These are phyloP conservation scores for Eutypa lata DNA, from an alignment of 2,329 filamentous ascomycete genomes.

Conservation along the genomic window DNA sequence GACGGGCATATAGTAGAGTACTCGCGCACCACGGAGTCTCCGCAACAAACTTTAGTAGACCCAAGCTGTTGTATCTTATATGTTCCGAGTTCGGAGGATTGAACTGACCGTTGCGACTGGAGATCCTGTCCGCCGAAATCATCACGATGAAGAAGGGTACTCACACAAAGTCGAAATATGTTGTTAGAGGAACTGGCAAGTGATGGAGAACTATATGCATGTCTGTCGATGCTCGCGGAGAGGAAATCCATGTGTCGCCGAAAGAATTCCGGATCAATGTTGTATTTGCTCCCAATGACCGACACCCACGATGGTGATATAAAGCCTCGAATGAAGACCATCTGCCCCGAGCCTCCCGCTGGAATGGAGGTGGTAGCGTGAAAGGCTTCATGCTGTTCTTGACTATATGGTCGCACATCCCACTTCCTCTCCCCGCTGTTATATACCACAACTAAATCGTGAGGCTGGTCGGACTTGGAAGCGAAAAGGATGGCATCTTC, in stretches of 20 bases:
- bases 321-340: constrained; percentile 1
- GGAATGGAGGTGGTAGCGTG: neutral
- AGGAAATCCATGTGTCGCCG: constrained; percentile 7
- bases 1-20: constrained; percentile 5
- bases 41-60: neutral
- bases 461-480: constrained; percentile 3
- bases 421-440: constrained; percentile 7
- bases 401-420: constrained; percentile 8
- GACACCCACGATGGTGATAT: constrained; percentile 8
- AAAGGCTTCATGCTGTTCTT: constrained; percentile 5
- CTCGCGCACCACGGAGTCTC: constrained; percentile 7
- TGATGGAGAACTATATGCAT: constrained; percentile 4
- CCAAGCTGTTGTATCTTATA: constrained; percentile 1
- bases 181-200: constrained; percentile 2
- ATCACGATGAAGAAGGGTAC: constrained; percentile 5
- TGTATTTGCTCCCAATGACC: constrained; percentile 6
- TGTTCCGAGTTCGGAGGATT: constrained; percentile 1
- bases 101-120: constrained; percentile 4
- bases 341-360: neutral
- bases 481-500: constrained; percentile 3
- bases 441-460: constrained; percentile 7
- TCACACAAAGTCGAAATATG: constrained; percentile 6
- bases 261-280: constrained; percentile 10
- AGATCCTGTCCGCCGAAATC: constrained; percentile 5
- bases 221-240: constrained; percentile 1